Base-by-base conservation (phyloP, 2,329 filamentous ascomycete genomes). In the Akanthomyces uredinophilus region DNA sequence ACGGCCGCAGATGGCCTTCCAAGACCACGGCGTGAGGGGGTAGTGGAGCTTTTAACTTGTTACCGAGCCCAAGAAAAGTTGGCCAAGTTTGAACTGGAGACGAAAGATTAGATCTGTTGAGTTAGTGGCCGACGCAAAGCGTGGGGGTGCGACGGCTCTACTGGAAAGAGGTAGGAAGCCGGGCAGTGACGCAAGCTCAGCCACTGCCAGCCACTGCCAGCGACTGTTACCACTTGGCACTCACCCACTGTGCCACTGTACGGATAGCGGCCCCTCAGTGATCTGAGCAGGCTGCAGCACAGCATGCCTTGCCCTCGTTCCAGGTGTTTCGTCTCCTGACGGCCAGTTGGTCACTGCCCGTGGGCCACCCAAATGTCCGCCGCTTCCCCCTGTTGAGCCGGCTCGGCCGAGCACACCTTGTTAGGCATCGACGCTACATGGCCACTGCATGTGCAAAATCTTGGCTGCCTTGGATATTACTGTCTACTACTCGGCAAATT, bases 101-200 rank as follows among this genome's bases (percentile, higher is more conserved):
- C 44, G 47, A 39, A 50, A 60, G 58, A 60, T 60, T 53, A 60
- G 49, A 60, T 60, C 58, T 60, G 58, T 60, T 60, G 58, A 60
- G 58, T 39, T 39, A 43, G 22, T 59, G 39, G 49, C 58, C 58
- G 39, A n/a, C 58, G 44, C 55, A 29, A 60, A 52, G 37, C 57
- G 37, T 51, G n/a, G 41, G 55, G 41, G 44, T 41, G 41, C 43
- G 20, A 32, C 10, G 13, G 22, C 50, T 29, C 22, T n/a, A 39
- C 22, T 37, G 49, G 49, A 2, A 18, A n/a, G n/a, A n/a, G n/a
- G n/a, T n/a, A n/a, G n/a, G n/a, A n/a, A n/a, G n/a, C n/a, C n/a
- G n/a, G n/a, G 44, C 20, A 22, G 44, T 47, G 44, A 47, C 22
- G 44, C 44, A 24, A 24, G 22, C 13, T 10, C 20, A 20, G 20